phyloP scores from a whole-genome alignment of 345 rosid genomes.

The Camelina neglecta region DNA sequence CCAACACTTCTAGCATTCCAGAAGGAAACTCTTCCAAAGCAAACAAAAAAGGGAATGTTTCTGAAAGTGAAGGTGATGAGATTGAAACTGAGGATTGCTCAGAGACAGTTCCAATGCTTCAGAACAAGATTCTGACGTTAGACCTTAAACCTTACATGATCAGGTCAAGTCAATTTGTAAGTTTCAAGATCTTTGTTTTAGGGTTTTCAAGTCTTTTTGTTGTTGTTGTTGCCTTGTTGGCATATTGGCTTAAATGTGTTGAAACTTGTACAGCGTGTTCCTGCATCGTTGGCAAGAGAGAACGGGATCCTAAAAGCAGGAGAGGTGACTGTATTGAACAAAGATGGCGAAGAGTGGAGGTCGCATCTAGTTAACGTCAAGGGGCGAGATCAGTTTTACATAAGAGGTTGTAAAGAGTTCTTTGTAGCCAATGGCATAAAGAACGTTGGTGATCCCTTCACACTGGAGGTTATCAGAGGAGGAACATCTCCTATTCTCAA shows the following conservation, averaged over 20 bases:
- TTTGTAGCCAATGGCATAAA: slow-evolving; percentile 23
- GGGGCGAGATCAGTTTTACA: slow-evolving; percentile 37
- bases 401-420: slow-evolving; percentile 12
- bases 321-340: slow-evolving; percentile 28
- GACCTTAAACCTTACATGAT: slow-evolving; percentile 20
- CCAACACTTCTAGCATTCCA: slow-evolving; percentile 6
- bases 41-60: neutral
- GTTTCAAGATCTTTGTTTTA: slow-evolving; percentile 13
- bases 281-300: slow-evolving; percentile 13
- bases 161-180: slow-evolving; percentile 33
- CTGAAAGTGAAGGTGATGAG: slow-evolving; percentile 25
- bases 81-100: neutral
- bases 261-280: slow-evolving; percentile 28
- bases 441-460: slow-evolving; percentile 33
- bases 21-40: slow-evolving; percentile 26
- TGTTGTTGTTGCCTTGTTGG: neutral
- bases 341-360: slow-evolving; percentile 35
- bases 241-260: slow-evolving; percentile 17
- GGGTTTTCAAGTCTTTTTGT: neutral
- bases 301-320: slow-evolving; percentile 33
- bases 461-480: slow-evolving; percentile 31
- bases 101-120: slow-evolving; percentile 6
- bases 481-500: slow-evolving; percentile 33
- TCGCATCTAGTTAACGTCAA: slow-evolving; percentile 26
- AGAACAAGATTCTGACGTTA: slow-evolving; percentile 9